Percentiles rank a stretch among this genome's conserved stretches.
phyloP scores from a whole-genome alignment of 2,329 filamentous ascomycete genomes.

The Aschersonia sp. region DNA sequence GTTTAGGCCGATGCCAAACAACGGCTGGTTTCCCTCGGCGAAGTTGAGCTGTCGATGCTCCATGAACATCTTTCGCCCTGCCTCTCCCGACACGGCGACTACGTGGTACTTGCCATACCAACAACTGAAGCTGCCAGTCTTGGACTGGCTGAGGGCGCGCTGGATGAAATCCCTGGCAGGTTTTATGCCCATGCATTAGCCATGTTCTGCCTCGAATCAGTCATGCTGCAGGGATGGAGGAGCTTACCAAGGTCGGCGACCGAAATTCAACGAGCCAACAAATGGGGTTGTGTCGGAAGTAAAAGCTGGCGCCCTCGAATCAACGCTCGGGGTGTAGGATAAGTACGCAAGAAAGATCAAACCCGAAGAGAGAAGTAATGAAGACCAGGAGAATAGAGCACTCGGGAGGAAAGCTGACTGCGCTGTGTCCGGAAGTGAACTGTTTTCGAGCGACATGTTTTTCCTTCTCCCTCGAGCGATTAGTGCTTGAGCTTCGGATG shows the following conservation, averaged over 20 bases:
- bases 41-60: constrained; percentile 3
- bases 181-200: too few species aligned
- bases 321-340: not conserved
- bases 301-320: not conserved
- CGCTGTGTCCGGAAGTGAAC: too few species aligned
- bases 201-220: too few species aligned
- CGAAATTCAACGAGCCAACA: not conserved
- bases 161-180: too few species aligned
- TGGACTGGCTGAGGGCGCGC: not conserved
- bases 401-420: too few species aligned
- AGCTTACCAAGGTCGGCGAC: too few species aligned
- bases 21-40: not conserved
- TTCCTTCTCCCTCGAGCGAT: too few species aligned
- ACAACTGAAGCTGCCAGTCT: constrained; percentile 6
- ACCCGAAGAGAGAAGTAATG: too few species aligned
- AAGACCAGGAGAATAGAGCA: too few species aligned
- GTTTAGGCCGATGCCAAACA: not conserved
- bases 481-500: too few species aligned
- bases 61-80: constrained; percentile 4
- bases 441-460: too few species aligned
- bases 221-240: too few species aligned
- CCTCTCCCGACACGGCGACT: constrained; percentile 4
- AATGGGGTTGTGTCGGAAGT: not conserved
- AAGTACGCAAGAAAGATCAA: not conserved
- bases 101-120: constrained; percentile 5